Evolutionary conservation across 768 basidiomycete species (phyloP), one percentile per base, ranked within the genome.

Genomic region (Rhodotorula taiwanensis): DNA sequence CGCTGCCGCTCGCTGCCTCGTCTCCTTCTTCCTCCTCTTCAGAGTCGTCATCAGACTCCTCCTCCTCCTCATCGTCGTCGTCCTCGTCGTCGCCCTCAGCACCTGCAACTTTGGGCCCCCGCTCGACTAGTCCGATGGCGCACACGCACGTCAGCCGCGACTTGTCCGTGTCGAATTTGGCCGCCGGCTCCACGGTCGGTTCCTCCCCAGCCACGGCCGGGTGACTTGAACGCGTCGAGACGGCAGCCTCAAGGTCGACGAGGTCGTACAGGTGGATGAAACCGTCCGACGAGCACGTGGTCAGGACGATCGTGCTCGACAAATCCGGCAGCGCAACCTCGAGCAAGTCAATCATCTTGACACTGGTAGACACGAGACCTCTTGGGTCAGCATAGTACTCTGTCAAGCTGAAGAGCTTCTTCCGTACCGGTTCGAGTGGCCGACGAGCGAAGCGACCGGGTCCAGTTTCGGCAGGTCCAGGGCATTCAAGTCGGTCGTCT

Each of bases 271-370:
- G 72, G 66, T 84, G 82, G 59, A 92, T 82, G 62, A 83, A 83
- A 11, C 95, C 95, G 62, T 98, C 95, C 0, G 94, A 95, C 0
- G 92, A 97, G 21, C 83, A 84, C 4, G 90, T 87, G 67, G 84
- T 82, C 5, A 83, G 81, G 28, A 78, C 69, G 31, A 88, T 77
- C 0, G 83, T 87, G 0, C 90, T 95, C 16, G 83, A 84, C 0
- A 83, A 86, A 48, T 57, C 23, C 33, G 84, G 86, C 28, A 85
- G 80, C 5, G 82, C 79, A 60, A 90, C 81, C 10, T 76, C 71
- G 39, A 89, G 79, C 0, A 82, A 84, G 65, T 87, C 83, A 4
- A 93, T 76, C 0, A 86, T 85, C 76, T 93, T 94, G 44, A 93
- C 85, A 25, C 90, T 92, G 71, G 13, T 4, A 18, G 21, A 44